Base-by-base conservation (phyloP, 345 rosid genomes). In the Gossypium arboreum region DNA sequence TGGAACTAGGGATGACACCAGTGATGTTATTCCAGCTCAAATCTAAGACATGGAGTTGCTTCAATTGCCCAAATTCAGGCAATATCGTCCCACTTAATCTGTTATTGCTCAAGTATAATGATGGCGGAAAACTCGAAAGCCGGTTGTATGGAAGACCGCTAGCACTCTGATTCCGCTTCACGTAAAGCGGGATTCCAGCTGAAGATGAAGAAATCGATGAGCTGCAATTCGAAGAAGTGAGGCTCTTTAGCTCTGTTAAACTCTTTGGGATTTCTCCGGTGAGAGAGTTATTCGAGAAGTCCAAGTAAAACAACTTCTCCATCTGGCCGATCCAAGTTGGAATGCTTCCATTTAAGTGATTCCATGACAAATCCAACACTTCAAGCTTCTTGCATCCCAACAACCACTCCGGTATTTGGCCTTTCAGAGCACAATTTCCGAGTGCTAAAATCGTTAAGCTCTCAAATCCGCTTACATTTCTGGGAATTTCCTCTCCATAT, bases 291-390 rank as follows among this genome's bases (percentile, higher is more conserved):
- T 92, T 94, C 5, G 98, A 94, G 71, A 94, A 84, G 80, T 94
- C 98, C 80, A 94, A 76, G 81, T 91, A 94, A 80, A 94, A 94
- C 74, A 92, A 76, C 55, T 71, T 86, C 83, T 90, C 95, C 97
- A 92, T 90, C 85, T 85, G 84, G 63, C 95, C 98, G 12, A 91
- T 86, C 98, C 98, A 91, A 12, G 41, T 57, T 78, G 98, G 98
- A 47, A 91, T 87, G 51, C 76, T 76, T n/a, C 97, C 98, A 69
- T 78, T 68, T 25, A 94, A 79, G 71, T 63, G 90, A 77, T 94
- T 94, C 98, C 97, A 92, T 12, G 97, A 94, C 77, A 94, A 85
- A 86, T 94, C 98, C 78, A 94, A 94, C 81, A 92, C 93, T 72
- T 86, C 78, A 9, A 94, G 83, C 86, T 87, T 88, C 79, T 72